Percentiles rank a stretch among this genome's conserved stretches.
Evolutionary conservation across 2,329 filamentous ascomycete genomes (phyloP).

Genomic region (Ophiostoma fasciatum): DNA sequence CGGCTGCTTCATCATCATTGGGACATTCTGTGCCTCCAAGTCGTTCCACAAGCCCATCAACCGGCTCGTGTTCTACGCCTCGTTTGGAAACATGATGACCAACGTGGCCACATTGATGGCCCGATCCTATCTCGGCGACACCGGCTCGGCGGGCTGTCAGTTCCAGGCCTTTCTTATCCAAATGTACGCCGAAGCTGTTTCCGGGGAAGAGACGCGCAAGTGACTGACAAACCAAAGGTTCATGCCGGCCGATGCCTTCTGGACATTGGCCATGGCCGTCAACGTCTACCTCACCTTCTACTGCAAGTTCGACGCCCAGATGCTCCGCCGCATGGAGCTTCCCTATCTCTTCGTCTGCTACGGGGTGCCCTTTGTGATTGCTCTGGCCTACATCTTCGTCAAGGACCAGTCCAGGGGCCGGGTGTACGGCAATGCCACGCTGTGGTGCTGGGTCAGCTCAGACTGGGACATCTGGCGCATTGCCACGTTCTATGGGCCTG

Average conservation of each 20-base stretch:
- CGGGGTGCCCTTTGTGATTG: conserved; percentile 55
- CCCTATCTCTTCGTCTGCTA: conserved; percentile 58
- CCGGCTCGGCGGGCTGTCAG: conserved; percentile 43
- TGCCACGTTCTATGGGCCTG: conserved; percentile 57
- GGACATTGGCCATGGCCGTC: conserved; percentile 68
- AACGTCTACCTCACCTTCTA: conserved; percentile 79
- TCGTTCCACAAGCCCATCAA: conserved; percentile 80
- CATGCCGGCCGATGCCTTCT: conserved; percentile 60
- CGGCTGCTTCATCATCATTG: conserved; percentile 56
- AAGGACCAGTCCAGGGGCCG: conserved; percentile 28
- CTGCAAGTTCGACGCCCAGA: conserved; percentile 49
- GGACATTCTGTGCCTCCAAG: conserved; percentile 52
- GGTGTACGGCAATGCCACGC: conserved; percentile 58
- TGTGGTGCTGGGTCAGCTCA: conserved; percentile 68
- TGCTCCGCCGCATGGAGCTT: conserved; percentile 52
- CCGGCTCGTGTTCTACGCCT: conserved; percentile 68
- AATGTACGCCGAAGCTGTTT: conserved; percentile 49
- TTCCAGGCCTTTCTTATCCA: conserved; percentile 70
- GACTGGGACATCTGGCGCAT: conserved; percentile 60
- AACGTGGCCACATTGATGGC: conserved; percentile 67
- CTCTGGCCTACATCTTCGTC: conserved; percentile 53
- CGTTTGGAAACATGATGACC: conserved; percentile 64
- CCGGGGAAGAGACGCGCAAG: background rate
- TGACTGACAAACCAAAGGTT: conserved; percentile 39
- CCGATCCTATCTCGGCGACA: conserved; percentile 36